Conservation (phyloP, 1,284 basidiomycete species). For the Tremellales sp. region DNA sequence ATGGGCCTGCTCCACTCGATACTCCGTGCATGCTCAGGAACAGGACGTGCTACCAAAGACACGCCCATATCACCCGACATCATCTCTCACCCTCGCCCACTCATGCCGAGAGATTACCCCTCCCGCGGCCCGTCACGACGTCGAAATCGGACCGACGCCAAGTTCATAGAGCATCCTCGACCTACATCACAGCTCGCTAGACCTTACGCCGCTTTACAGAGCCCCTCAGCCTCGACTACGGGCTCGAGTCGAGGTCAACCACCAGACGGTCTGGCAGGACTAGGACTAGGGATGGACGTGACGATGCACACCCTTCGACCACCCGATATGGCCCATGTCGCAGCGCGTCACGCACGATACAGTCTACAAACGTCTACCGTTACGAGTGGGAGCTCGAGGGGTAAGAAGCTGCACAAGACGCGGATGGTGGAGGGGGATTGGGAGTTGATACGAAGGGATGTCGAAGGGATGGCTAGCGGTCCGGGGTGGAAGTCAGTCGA, state of each 20-base stretch:
- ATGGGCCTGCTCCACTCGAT: background rate
- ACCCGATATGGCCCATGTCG: background rate
- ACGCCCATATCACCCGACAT: background rate
- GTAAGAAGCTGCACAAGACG: background rate
- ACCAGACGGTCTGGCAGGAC: no score
- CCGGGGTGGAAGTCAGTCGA: no score
- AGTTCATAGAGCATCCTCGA: no score
- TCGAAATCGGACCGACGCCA: background rate
- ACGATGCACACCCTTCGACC: background rate
- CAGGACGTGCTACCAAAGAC: no score
- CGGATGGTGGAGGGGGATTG: background rate
- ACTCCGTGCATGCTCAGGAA: no score
- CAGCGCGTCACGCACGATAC: no score
- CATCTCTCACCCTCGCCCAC: background rate
- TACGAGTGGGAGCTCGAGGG: background rate
- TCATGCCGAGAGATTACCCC: background rate
- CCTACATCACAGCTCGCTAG: no score
- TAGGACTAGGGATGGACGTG: background rate
- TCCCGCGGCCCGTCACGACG: no score
- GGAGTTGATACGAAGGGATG: background rate
- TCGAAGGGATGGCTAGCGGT: background rate
- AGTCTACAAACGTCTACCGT: no score
- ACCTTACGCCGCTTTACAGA: no score
- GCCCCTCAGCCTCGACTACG: no score
- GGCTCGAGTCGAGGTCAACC: no score